Base-by-base conservation (phyloP, 768 basidiomycete species). In the Hortiboletus campestris region DNA sequence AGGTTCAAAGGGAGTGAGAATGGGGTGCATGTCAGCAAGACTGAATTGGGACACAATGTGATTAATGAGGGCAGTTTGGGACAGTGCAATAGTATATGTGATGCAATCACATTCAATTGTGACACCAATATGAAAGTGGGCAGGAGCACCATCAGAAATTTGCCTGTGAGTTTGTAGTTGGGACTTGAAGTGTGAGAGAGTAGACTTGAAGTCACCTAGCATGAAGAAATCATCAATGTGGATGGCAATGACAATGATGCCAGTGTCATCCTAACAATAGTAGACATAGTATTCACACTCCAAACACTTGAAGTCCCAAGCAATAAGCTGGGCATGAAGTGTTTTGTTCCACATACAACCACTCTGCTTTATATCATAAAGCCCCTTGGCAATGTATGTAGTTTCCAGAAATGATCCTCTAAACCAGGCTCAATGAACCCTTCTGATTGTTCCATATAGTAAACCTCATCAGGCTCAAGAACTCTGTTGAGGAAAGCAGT, bases 191-290 rank as follows among this genome's bases (percentile, higher is more conserved):
- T 16, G 14, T 3, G 16, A 14, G 16, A 36, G 35, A 3, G 35
- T 13, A 1, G 2, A 16, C 1, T 16, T 5, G 5, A 13, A 5
- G 6, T 36, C 14, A 2, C 59, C 4, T 64, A 64, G 35, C 1
- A 55, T 49, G 0, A 72, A 46, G 43, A 72, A 66, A 48, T 75
- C 74, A 46, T 78, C 70, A 6, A 79, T 72, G 45, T 76, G 70
- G 2, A 76, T 64, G 0, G 61, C 64, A 0, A 72, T 47, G 12
- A 79, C 60, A 8, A 74, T 55, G 0, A 48, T 69, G 0, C 66
- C 64, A 0, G 4, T 14, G 14, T 3, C 35, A 16, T 36, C 25
- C 2, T 5, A 25, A 2, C 5, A 25, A 5, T 25, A 25, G 25
- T 25, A 25, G 25, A 25, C 25, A 25, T 25, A 25, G 25, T 25